Base-by-base conservation (phyloP, 805 yeast species). In the Saccharomycopsis fermentans region DNA sequence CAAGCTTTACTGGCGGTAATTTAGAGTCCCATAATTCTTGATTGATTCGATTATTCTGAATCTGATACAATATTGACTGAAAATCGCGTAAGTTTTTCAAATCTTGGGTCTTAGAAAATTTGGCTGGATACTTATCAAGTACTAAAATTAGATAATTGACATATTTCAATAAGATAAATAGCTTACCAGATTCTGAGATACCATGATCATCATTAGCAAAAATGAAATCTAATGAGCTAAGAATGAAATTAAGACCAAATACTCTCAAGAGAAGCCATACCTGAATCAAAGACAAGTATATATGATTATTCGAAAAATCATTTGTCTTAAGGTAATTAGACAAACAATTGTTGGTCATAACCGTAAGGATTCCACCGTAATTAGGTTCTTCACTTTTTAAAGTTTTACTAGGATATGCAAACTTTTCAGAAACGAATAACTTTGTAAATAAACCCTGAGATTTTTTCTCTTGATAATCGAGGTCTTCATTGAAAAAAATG, bases 241-340 rank as follows among this genome's bases (percentile, higher is more conserved):
- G 72, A 24, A 77, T 64, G 27, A 78, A 74, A 63, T 80, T 80
- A 54, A 79, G 67, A 1, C 84, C 84, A 56, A 74, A 74, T 29
- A 69, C 70, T 11, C 64, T 58, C 21, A 70, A 58, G 34, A 75
- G 59, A 8, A 63, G 47, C 29, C 65, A 37, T 40, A 63, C 48
- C 2, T 55, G 32, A 17, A 64, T 43, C n/a, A 59, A 17, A n/a
- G 40, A 32, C n/a, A 54, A 43, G n/a, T 40, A 19, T 29, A 61
- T 47, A 29, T 35, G 36, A 27, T 53, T 53, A n/a, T 58, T 19
- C 3, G 56, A 40, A 21, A 34, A 29, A 2, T 39, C 16, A 4
- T 43, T 32, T 6, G 37, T 19, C 37, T 26, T 29, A 6, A 17
- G 9, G 24, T 34, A 32, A 19, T 27, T 34, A 12, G 40, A 35